These are phyloP conservation scores for Penicillium taxi DNA, from an alignment of 495 filamentous ascomycete genomes.

Conservation along the genomic window DNA sequence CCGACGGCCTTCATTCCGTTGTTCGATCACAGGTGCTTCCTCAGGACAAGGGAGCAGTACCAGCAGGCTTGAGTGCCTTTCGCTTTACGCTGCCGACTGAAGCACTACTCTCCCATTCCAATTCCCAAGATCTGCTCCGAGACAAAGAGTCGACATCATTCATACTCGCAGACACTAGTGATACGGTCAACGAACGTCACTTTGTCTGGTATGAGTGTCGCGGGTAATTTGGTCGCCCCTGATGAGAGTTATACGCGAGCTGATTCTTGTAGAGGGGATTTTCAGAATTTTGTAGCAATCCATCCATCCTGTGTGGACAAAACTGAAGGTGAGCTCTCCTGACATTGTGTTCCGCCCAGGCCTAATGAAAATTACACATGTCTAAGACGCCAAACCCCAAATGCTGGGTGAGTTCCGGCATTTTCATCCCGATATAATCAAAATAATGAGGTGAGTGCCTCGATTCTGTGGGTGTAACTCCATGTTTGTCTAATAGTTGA, in stretches of 20 bases:
- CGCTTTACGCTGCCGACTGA: constrained; percentile 20
- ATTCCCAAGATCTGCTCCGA: background rate
- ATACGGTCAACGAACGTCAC: constrained; percentile 12
- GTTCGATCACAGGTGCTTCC: constrained; percentile 17
- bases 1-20: constrained; percentile 43
- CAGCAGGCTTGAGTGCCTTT: constrained; percentile 15
- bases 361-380: too few relatives aligned
- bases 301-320: constrained; percentile 6
- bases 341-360: too few relatives aligned
- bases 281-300: constrained; percentile 42
- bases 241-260: background rate
- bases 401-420: constrained; percentile 17
- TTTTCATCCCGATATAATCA: constrained; percentile 10
- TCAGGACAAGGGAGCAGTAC: background rate
- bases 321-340: too few relatives aligned
- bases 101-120: background rate
- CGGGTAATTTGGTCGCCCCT: constrained; percentile 8
- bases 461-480: too few relatives aligned
- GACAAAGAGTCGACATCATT: constrained; percentile 10
- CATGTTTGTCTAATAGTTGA: background rate
- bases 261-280: constrained; percentile 19
- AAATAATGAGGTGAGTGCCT: constrained; percentile 10
- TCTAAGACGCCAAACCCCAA: constrained; percentile 8
- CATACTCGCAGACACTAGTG: constrained; percentile 9
- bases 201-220: constrained; percentile 30